Percentiles rank a stretch among this genome's conserved stretches.
phyloP scores from a whole-genome alignment of 495 filamentous ascomycete genomes.

The Patellaria atrata region DNA sequence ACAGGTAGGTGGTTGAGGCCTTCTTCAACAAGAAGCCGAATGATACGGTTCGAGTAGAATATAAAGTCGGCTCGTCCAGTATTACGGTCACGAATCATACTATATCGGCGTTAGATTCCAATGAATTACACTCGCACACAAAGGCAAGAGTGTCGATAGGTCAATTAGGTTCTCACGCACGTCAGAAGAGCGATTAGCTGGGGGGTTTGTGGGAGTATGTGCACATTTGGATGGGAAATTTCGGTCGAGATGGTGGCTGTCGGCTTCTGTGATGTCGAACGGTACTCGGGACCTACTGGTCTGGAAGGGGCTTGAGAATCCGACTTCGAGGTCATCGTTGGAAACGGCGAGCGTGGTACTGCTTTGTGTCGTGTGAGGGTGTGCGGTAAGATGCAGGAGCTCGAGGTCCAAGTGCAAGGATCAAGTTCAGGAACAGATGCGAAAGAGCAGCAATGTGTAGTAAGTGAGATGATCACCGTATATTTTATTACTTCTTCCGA shows the following conservation, averaged over 20 bases:
- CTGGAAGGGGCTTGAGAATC: conserved; percentile 43
- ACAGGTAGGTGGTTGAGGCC: conserved; percentile 93
- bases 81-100: conserved; percentile 85
- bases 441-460: background rate
- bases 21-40: conserved; percentile 94
- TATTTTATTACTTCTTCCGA: too few species aligned
- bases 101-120: too few species aligned
- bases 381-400: too few species aligned
- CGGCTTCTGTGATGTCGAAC: conserved; percentile 62
- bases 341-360: conserved; percentile 6
- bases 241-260: conserved; percentile 77
- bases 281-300: conserved; percentile 67
- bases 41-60: conserved; percentile 98
- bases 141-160: conserved; percentile 4
- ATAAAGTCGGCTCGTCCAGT: conserved; percentile 92
- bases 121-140: background rate
- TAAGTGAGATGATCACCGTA: too few species aligned
- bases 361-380: background rate
- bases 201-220: conserved; percentile 80
- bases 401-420: too few species aligned
- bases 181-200: conserved; percentile 94
- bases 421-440: background rate
- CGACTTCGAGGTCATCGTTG: conserved; percentile 15
- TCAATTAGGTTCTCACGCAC: conserved; percentile 40
- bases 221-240: conserved; percentile 74